Conservation (phyloP, 192 early-diverging fungal species). For the Coemansia sp. region DNA sequence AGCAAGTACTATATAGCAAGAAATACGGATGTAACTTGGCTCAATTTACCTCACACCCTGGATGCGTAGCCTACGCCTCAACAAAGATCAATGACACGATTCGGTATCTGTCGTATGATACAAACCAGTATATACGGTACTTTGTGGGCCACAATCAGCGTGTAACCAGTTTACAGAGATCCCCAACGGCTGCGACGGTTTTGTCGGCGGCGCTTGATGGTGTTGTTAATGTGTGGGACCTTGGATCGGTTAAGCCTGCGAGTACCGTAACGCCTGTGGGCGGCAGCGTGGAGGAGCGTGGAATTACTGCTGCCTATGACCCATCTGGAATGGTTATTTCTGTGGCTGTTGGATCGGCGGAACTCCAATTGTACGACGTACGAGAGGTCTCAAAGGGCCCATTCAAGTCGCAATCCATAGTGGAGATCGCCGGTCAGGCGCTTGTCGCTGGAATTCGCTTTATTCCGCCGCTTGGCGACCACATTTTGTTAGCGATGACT, state of each 20-base stretch:
- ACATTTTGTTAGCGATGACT: slow-evolving; percentile 27
- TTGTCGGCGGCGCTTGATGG: slow-evolving; percentile 79
- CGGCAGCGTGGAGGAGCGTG: slow-evolving; percentile 9
- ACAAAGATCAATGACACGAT: slow-evolving; percentile 96
- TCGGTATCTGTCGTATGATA: slow-evolving; percentile 91
- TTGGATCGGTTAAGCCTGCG: slow-evolving; percentile 57
- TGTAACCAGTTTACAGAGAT: slow-evolving; percentile 82
- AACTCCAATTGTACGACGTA: slow-evolving; percentile 75
- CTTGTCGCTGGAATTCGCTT: slow-evolving; percentile 23
- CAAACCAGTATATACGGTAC: slow-evolving; percentile 93
- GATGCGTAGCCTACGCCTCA: slow-evolving; percentile 86
- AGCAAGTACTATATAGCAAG: slow-evolving; percentile 83
- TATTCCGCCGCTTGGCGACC: slow-evolving; percentile 40
- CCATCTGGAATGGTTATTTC: slow-evolving; percentile 81
- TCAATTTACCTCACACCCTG: slow-evolving; percentile 81
- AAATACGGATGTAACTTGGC: slow-evolving; percentile 94
- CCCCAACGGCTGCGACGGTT: slow-evolving; percentile 57
- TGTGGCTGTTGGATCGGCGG: slow-evolving; percentile 52
- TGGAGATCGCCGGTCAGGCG: neutral
- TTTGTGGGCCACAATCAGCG: slow-evolving; percentile 83
- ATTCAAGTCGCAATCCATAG: slow-evolving; percentile 16
- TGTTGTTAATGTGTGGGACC: slow-evolving; percentile 86
- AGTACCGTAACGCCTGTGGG: slow-evolving; percentile 13
- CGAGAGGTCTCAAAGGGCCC: slow-evolving; percentile 60
- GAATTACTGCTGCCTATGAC: slow-evolving; percentile 70